Conservation (phyloP, 1,139 yeast genomes). For the Candida sp. region DNA sequence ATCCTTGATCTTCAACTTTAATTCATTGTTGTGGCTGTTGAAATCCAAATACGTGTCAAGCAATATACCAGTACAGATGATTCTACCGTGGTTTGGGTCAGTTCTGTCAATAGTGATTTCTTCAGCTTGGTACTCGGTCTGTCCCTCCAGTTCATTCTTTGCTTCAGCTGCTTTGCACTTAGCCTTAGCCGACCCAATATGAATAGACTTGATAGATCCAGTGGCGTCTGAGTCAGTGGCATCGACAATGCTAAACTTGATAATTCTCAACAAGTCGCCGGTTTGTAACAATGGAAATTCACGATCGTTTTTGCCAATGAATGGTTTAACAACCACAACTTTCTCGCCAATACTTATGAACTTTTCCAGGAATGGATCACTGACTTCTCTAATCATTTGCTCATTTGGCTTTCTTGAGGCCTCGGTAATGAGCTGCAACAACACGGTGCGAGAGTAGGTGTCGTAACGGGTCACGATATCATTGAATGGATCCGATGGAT, state of each 20-base stretch:
- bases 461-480: constrained; percentile 22
- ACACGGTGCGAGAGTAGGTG: constrained; percentile 30
- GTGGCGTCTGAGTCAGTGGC: constrained; percentile 10
- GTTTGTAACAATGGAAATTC: constrained; percentile 31
- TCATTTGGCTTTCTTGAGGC: constrained; percentile 15
- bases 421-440: constrained; percentile 29
- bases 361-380: constrained; percentile 34
- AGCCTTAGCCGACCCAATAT: constrained; percentile 1
- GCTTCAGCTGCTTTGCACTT: constrained; percentile 1
- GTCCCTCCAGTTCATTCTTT: neutral
- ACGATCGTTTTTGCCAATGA: constrained; percentile 21
- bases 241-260: constrained; percentile 28
- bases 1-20: constrained; percentile 24
- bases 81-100: constrained; percentile 19
- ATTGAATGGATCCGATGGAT: constrained; percentile 16
- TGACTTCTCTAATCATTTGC: constrained; percentile 24
- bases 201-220: constrained; percentile 11
- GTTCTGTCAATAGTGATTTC: constrained; percentile 13
- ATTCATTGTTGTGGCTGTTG: constrained; percentile 16
- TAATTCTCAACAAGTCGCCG: constrained; percentile 39
- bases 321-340: constrained; percentile 41
- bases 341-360: constrained; percentile 34
- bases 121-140: neutral
- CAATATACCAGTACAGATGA: constrained; percentile 37
- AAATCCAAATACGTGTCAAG: constrained; percentile 32